Percentiles rank a stretch among this genome's conserved stretches.
Evolutionary conservation across 2,329 filamentous ascomycete species (phyloP).

Genomic region (Alternaria viburni): DNA sequence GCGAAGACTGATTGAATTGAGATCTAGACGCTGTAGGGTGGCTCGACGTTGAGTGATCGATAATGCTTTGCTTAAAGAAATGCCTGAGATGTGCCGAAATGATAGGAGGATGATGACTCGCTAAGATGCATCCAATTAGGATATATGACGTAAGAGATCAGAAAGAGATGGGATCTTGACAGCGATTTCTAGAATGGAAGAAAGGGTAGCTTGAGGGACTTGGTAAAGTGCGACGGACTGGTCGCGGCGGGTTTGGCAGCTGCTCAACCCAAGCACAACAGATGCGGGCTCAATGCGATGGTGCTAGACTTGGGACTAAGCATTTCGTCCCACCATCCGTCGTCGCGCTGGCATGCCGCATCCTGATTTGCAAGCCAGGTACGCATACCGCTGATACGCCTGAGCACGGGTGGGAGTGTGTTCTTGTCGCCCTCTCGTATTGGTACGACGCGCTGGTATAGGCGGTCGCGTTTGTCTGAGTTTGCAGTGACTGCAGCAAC

Average conservation of each 20-base stretch:
- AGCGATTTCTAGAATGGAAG: neutral
- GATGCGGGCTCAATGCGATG: conserved; percentile 14
- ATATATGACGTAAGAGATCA: neutral
- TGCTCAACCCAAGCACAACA: conserved; percentile 24
- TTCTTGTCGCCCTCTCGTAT: conserved; percentile 44
- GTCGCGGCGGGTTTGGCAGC: neutral
- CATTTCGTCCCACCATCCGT: conserved; percentile 47
- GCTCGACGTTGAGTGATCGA: neutral
- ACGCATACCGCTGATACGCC: conserved; percentile 37
- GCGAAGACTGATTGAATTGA: neutral
- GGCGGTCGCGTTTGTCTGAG: conserved; percentile 37
- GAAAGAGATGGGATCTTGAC: neutral
- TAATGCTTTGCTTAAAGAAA: neutral
- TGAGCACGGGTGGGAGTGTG: conserved; percentile 38
- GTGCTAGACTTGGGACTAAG: conserved; percentile 37
- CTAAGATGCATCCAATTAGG: neutral
- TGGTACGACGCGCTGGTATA: conserved; percentile 40
- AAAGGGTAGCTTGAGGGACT: neutral
- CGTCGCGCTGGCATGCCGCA: conserved; percentile 19
- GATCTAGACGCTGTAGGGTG: neutral
- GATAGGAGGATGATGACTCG: neutral
- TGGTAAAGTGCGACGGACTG: neutral
- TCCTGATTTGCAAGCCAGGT: conserved; percentile 42
- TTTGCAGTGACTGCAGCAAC: conserved; percentile 41
- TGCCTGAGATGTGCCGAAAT: neutral